Base-by-base conservation (phyloP, 129 eudicot species). In the Silybum marianum region DNA sequence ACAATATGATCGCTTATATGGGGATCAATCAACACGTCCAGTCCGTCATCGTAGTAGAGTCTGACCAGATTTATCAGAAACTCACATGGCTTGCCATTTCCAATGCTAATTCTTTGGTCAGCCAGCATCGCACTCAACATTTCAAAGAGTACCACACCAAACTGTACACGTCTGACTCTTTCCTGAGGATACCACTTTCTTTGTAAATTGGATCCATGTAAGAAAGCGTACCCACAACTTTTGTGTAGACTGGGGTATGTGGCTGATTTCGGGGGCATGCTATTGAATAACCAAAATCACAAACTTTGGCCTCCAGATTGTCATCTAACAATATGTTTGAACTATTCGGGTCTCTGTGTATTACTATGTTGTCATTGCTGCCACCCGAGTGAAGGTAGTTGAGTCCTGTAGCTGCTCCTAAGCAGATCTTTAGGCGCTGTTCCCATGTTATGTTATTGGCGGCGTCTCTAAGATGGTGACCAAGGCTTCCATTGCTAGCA, bases 401-500 rank as follows among this genome's bases (percentile, higher is more conserved):
- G 63, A 73, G 65, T 23, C 77, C 77, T 23, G 8, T 23, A 10
- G 77, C 77, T 12, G 28, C 71, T 10, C 69, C 66, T 75, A 62
- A 32, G 69, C 42, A 34, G 3, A 36, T 54, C 68, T 28, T 62
- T 0, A 34, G 71, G 38, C 77, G 77, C 2, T 22, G 10, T 6
- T 66, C 65, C 77, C 77, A 73, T 25, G 66, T 73, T 44, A 73
- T n/a, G 1, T 7, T 42, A 28, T 8, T 48, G 14, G 39, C 0
- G 14, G 39, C 0, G 16, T 25, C 42, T 9, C 2, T 25, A 23
- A 74, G 48, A 21, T 75, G 48, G 26, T 8, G 32, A 58, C 60
- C 51, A 75, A 75, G 79, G 71, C 79, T 75, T 21, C 12, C 22
- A 32, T 74, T 74, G 24, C 21, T 26, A 51, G 78, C 79, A 54